Evolutionary conservation across 2,329 filamentous ascomycete species (phyloP).

Genomic region (Domatiomyces catenatus): DNA sequence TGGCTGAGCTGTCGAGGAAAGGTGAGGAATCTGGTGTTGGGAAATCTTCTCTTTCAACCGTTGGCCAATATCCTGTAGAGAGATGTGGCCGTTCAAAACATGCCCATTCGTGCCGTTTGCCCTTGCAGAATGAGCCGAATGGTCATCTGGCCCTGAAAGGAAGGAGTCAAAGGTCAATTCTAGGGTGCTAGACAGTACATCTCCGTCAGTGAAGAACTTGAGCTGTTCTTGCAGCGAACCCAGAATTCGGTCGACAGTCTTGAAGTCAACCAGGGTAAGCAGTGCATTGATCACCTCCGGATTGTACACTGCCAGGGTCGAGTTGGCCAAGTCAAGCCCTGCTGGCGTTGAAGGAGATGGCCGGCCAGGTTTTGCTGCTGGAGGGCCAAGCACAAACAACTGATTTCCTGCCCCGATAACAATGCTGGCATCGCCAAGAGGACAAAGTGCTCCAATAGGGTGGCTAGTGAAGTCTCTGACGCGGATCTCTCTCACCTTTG

Average conservation of each 20-base stretch:
- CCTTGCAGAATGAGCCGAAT: neutral
- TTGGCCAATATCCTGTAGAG: constrained; percentile 51
- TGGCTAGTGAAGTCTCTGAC: constrained; percentile 72
- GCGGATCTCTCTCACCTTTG: constrained; percentile 64
- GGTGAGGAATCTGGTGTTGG: constrained; percentile 56
- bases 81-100: constrained; percentile 38
- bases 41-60: constrained; percentile 64
- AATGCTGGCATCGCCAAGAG: constrained; percentile 71
- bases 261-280: constrained; percentile 60
- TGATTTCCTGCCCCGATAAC: constrained; percentile 85
- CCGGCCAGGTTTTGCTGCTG: neutral
- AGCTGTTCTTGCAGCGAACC: constrained; percentile 57
- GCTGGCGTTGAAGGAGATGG: neutral
- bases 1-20: constrained; percentile 41
- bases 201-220: constrained; percentile 71
- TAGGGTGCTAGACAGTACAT: constrained; percentile 63
- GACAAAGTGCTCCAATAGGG: constrained; percentile 83
- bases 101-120: constrained; percentile 25
- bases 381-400: constrained; percentile 58
- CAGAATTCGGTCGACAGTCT: constrained; percentile 56
- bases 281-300: constrained; percentile 58
- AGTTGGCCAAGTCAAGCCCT: neutral
- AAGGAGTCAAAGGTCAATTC: constrained; percentile 40
- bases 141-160: neutral
- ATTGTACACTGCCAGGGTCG: neutral